phyloP scores from a whole-genome alignment of 2,329 filamentous ascomycete genomes.

The Penicillium sp. region DNA sequence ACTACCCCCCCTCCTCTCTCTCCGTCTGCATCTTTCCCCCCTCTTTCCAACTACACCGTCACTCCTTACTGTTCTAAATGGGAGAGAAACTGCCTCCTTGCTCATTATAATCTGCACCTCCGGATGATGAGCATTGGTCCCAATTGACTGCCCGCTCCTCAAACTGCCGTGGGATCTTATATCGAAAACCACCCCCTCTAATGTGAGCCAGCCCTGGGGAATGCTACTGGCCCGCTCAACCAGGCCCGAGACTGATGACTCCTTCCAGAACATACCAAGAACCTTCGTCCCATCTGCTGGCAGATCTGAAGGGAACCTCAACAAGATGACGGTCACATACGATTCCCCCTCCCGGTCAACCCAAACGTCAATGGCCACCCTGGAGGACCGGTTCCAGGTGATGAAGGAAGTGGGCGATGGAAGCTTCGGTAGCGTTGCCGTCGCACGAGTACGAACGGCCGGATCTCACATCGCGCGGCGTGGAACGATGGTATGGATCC shows the following conservation, averaged over 20 bases:
- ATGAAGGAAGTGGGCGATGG: slow-evolving; percentile 98
- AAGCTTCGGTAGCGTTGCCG: slow-evolving; percentile 92
- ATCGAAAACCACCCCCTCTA: slow-evolving; percentile 5
- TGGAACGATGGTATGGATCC: slow-evolving; percentile 79
- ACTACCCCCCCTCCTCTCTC: slow-evolving; percentile 20
- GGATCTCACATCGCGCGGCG: slow-evolving; percentile 83
- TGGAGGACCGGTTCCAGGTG: slow-evolving; percentile 95
- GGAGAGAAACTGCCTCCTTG: slow-evolving; percentile 21
- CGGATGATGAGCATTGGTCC: slow-evolving; percentile 32
- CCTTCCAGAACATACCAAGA: slow-evolving; percentile 1
- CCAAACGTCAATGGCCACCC: slow-evolving; percentile 51
- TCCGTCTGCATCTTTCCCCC: slow-evolving; percentile 15
- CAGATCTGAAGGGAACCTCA: slow-evolving; percentile 37
- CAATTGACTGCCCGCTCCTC: slow-evolving; percentile 22
- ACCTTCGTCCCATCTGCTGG: slow-evolving; percentile 39
- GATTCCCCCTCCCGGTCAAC: slow-evolving; percentile 69
- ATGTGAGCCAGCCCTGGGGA: too few species aligned
- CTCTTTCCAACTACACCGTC: slow-evolving; percentile 24
- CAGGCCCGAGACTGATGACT: background rate
- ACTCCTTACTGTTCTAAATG: slow-evolving; percentile 29
- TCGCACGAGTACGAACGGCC: slow-evolving; percentile 86
- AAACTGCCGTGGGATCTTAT: background rate
- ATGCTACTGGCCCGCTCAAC: background rate
- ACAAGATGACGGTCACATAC: slow-evolving; percentile 70
- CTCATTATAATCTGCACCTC: slow-evolving; percentile 17